Evolutionary conservation across 352 stramenopile genomes (phyloP).

Genomic region (Halophytophthora polymorphica): DNA sequence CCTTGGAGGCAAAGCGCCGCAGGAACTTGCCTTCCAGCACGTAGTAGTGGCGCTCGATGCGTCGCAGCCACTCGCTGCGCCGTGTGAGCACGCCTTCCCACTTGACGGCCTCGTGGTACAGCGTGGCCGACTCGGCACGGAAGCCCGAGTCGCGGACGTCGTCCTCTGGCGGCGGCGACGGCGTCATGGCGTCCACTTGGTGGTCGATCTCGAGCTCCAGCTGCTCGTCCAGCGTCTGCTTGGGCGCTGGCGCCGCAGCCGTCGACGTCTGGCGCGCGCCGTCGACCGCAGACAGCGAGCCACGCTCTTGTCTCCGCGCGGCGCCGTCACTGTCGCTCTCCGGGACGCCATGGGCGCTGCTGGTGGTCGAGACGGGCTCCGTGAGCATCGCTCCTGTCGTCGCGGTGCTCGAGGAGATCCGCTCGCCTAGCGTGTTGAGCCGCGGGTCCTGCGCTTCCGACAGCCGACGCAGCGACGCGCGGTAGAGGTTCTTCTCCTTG

Average conservation of each 20-base stretch:
- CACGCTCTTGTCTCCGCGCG: too few relatives aligned
- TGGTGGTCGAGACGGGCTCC: constrained; percentile 30
- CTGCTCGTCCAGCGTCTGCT: constrained; percentile 14
- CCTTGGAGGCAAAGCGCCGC: constrained; percentile 80
- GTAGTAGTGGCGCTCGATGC: constrained; percentile 85
- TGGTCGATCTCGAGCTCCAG: constrained; percentile 25
- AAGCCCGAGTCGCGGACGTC: constrained; percentile 38
- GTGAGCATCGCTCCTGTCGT: constrained; percentile 6
- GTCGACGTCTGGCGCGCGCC: neutral
- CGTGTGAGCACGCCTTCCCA: constrained; percentile 82
- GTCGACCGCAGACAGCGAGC: too few relatives aligned
- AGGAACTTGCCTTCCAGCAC: constrained; percentile 84
- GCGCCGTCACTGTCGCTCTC: constrained; percentile 6
- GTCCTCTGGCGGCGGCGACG: constrained; percentile 20
- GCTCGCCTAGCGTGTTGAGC: constrained; percentile 64
- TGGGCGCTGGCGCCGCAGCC: constrained; percentile 8
- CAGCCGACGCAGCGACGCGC: constrained; percentile 49
- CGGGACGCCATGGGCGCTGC: constrained; percentile 20
- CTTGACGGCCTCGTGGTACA: constrained; percentile 81
- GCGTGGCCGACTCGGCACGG: constrained; percentile 52
- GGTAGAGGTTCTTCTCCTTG: constrained; percentile 82
- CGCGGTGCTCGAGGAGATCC: constrained; percentile 31
- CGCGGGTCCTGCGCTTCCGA: constrained; percentile 68
- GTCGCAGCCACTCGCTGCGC: constrained; percentile 79
- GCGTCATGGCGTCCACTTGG: constrained; percentile 12